Evolutionary conservation across 306 rosid genomes (phyloP).

Genomic region (Prunus fruticosa): DNA sequence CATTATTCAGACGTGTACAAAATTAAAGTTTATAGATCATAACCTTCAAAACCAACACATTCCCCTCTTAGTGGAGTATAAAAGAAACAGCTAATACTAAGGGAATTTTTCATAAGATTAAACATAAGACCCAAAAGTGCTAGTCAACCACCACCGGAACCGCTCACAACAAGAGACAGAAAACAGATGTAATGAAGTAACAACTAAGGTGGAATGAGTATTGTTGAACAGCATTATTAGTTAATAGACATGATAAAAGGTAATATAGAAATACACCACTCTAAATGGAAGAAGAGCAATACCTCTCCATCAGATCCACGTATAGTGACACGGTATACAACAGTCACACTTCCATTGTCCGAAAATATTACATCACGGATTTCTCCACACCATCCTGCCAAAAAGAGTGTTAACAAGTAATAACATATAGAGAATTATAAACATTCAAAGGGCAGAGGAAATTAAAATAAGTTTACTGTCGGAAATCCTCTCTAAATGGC

Average conservation of each 20-base stretch:
- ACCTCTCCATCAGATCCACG: slow-evolving; percentile 99
- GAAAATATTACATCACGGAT: slow-evolving; percentile 94
- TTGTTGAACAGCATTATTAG: neutral
- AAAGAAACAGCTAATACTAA: neutral
- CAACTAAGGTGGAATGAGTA: neutral
- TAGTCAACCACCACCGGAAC: neutral
- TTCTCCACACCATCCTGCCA: slow-evolving; percentile 98
- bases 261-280: neutral
- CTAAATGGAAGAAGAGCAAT: slow-evolving; percentile 10
- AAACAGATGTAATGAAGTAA: too few relatives aligned
- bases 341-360: slow-evolving; percentile 88
- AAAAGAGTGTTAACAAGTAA: neutral
- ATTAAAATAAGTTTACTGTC: neutral
- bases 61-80: neutral
- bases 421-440: neutral
- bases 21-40: neutral
- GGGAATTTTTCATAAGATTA: neutral
- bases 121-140: neutral
- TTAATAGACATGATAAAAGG: neutral
- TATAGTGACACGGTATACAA: slow-evolving; percentile 86
- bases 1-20: neutral
- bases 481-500: neutral
- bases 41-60: neutral
- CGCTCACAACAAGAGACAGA: neutral
- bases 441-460: neutral